Base-by-base conservation (phyloP, 2,329 filamentous ascomycete genomes). In the Diaporthe vaccinii region DNA sequence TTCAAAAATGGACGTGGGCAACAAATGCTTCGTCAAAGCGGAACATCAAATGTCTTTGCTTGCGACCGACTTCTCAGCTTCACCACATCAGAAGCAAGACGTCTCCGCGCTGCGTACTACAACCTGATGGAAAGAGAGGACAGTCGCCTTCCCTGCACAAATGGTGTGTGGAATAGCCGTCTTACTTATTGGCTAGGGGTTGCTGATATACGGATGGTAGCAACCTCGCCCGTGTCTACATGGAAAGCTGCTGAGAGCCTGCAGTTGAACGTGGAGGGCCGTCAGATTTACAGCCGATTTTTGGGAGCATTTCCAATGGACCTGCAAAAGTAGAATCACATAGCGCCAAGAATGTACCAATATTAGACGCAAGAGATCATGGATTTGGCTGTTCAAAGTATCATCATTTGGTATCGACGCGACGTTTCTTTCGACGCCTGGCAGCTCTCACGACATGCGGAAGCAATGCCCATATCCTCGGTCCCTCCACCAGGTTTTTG, bases 401-500 rank as follows among this genome's bases (percentile, higher is more conserved):
- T 69, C 65, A 69, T 69, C 49, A 69, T 69, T 69, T 69, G 65
- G 65, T 69, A 69, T 69, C 65, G 65, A 69, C n/a, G 65, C 55
- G 49, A 41, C 65, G 46, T 69, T 69, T 55, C 46, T 69, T 41
- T 69, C 31, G 49, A 69, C 65, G 65, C 65, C 65, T 55, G 65
- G 34, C 65, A 69, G 49, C 34, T 41, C 49, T 69, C 65, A 55
- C 49, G 65, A 41, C 34, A 41, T 69, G 65, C n/a, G 34, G 65
- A 55, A 39, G 65, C 65, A 22, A 25, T 69, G 65, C 65, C 65
- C 46, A 55, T 69, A 41, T 28, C 46, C 65, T 55, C 34, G 49
- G 46, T 55, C 49, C 49, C 49, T 69, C 49, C 49, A 55, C 46
- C 65, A 55, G 46, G 34, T 69, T 69, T 61, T 69, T 69, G 65